Conservation (phyloP, 345 rosid genomes). For the Camelina neglecta region DNA sequence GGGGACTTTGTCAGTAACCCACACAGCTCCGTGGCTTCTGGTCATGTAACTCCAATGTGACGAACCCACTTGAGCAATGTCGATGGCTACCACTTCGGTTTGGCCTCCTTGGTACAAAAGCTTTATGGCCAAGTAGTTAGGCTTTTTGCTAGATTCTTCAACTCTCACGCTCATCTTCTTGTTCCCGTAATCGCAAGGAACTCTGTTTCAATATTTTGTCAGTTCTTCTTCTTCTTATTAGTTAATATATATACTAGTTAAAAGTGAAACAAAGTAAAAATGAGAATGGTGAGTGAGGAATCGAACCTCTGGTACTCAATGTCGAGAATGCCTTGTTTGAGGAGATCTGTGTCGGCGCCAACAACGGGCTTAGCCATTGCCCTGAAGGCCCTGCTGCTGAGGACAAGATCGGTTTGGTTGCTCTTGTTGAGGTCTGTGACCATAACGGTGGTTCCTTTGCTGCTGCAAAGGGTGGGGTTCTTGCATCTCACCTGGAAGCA, state of each 20-base stretch:
- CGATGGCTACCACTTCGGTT: conserved; percentile 80
- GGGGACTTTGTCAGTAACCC: conserved; percentile 77
- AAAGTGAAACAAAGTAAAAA: background rate
- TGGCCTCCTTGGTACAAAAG: conserved; percentile 91
- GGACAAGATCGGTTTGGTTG: conserved; percentile 75
- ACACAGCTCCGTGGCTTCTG: conserved; percentile 78
- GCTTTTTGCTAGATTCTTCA: conserved; percentile 84
- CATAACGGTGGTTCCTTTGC: conserved; percentile 68
- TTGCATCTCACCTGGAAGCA: conserved; percentile 94
- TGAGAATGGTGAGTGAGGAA: background rate
- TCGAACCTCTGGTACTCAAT: conserved; percentile 74
- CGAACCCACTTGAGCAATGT: conserved; percentile 75
- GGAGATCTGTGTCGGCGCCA: conserved; percentile 54
- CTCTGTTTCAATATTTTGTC: conserved; percentile 49
- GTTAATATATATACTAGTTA: background rate
- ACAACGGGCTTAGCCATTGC: conserved; percentile 67
- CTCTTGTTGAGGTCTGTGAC: conserved; percentile 66
- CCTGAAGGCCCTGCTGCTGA: conserved; percentile 79
- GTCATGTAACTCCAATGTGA: conserved; percentile 75
- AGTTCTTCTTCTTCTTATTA: background rate
- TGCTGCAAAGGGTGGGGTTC: conserved; percentile 58
- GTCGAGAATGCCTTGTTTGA: conserved; percentile 69
- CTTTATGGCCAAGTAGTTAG: conserved; percentile 73
- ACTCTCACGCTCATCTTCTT: conserved; percentile 78
- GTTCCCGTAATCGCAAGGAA: conserved; percentile 75